A percentile compares a stretch with the other conserved stretches of the same genome.
These are phyloP conservation scores for Phytopythium cucurbitacearum DNA, from an alignment of 352 stramenopile genomes.

Conservation along the genomic window DNA sequence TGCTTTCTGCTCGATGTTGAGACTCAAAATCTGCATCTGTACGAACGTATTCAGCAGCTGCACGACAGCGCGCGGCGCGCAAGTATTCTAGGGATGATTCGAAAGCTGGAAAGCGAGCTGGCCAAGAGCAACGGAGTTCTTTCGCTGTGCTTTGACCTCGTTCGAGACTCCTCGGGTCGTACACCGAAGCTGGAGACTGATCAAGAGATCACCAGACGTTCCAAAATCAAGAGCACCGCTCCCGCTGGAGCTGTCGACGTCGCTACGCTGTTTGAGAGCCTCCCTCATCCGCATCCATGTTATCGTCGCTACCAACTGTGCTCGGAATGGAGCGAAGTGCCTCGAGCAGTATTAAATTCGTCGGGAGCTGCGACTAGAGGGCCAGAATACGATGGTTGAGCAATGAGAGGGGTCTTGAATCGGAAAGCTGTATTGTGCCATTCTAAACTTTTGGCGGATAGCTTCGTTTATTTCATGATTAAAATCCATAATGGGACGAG, in stretches of 20 bases:
- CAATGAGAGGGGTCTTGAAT: no score
- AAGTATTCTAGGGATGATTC: constrained; percentile 11
- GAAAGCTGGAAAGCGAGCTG: constrained; percentile 34
- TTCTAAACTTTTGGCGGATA: no score
- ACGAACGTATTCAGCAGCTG: constrained; percentile 30
- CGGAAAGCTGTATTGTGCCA: no score
- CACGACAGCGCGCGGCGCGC: constrained; percentile 6
- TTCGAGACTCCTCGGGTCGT: constrained; percentile 1
- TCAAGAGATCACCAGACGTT: neutral
- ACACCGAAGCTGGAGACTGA: neutral
- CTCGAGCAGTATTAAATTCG: no score
- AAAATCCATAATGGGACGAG: no score
- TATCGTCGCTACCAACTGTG: constrained; percentile 36
- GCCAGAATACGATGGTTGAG: no score
- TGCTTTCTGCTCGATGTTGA: constrained; percentile 57
- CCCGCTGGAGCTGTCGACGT: neutral
- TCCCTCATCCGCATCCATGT: constrained; percentile 54
- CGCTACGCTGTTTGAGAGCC: constrained; percentile 19
- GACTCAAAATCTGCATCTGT: constrained; percentile 43
- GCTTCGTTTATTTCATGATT: no score
- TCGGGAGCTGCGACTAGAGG: no score
- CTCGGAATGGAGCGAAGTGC: constrained; percentile 29
- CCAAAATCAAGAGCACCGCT: neutral
- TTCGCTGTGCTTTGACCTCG: constrained; percentile 30
- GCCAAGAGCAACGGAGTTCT: constrained; percentile 48